Conservation (phyloP, 257 asterid genomes). For the Echites panduratus region DNA sequence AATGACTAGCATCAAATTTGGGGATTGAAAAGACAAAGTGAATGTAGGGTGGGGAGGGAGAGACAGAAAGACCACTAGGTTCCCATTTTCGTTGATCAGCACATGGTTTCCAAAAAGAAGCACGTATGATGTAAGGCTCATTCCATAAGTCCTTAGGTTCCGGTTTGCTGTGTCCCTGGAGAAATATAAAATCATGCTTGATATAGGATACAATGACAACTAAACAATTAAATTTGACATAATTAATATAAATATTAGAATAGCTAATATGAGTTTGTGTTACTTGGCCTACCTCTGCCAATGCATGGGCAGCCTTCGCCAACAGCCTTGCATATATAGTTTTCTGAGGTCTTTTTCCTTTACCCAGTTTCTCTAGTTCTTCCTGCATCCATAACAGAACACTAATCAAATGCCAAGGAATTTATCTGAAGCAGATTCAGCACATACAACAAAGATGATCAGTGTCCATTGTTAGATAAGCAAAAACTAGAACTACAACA, state of each 20-base stretch:
- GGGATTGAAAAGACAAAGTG: not conserved
- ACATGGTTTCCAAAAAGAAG: conserved; percentile 93
- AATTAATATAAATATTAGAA: conserved; percentile 9
- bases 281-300: conserved; percentile 67
- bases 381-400: conserved; percentile 47
- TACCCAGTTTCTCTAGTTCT: conserved; percentile 61
- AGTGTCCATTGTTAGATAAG: not conserved
- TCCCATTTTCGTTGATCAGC: conserved; percentile 60
- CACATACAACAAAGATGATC: conserved; percentile 5
- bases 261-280: conserved; percentile 3
- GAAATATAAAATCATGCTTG: conserved; percentile 11
- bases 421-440: conserved; percentile 6
- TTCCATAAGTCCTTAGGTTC: conserved; percentile 93
- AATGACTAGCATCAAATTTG: conserved; percentile 8
- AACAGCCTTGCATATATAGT: conserved; percentile 73
- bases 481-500: not conserved
- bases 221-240: conserved; percentile 6
- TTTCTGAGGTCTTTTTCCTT: conserved; percentile 72
- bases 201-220: conserved; percentile 9
- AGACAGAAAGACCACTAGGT: conserved; percentile 58
- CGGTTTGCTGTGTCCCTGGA: conserved; percentile 68
- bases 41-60: not conserved
- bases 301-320: conserved; percentile 89
- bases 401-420: conserved; percentile 5
- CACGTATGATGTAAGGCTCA: conserved; percentile 58